These are phyloP conservation scores for Neurospora sp. DNA, from an alignment of 495 filamentous ascomycete genomes.

Conservation along the genomic window DNA sequence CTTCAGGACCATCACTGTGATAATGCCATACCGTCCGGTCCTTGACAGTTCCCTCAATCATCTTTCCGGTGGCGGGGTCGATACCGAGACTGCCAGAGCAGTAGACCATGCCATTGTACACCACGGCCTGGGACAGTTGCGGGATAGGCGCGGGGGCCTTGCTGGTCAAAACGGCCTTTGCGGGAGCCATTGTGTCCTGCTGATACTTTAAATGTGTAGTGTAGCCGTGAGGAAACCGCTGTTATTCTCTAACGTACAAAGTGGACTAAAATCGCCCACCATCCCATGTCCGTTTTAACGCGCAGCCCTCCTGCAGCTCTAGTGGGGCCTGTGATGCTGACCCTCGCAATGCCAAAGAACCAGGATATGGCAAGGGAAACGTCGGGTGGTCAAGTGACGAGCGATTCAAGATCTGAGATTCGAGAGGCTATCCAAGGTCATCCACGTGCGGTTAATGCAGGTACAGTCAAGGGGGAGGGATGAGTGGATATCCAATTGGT, in stretches of 20 bases:
- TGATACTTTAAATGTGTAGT: not conserved
- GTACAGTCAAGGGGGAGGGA: not conserved
- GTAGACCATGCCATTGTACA: conserved; percentile 48
- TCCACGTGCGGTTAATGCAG: not conserved
- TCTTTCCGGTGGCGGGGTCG: conserved; percentile 36
- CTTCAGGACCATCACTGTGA: not conserved
- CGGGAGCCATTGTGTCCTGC: conserved; percentile 11
- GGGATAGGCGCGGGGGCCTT: conserved; percentile 46
- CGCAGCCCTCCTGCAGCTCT: not conserved
- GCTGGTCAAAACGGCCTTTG: conserved; percentile 33
- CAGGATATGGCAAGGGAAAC: not conserved
- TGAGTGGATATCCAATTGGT: not conserved
- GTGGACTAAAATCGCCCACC: not conserved
- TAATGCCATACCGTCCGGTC: conserved; percentile 36
- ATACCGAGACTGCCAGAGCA: conserved; percentile 46
- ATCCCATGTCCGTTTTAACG: not conserved
- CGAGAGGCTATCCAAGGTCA: not conserved
- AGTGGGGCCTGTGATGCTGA: not conserved
- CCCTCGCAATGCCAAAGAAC: not conserved
- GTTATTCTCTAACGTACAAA: not conserved
- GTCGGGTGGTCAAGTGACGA: not conserved
- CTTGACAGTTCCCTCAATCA: conserved; percentile 43
- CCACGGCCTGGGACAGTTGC: conserved; percentile 46
- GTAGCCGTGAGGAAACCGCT: not conserved
- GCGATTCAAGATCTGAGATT: not conserved